These are phyloP conservation scores for Pseudomonodictys pantanalensis DNA, from an alignment of 495 filamentous ascomycete species.

Conservation along the genomic window DNA sequence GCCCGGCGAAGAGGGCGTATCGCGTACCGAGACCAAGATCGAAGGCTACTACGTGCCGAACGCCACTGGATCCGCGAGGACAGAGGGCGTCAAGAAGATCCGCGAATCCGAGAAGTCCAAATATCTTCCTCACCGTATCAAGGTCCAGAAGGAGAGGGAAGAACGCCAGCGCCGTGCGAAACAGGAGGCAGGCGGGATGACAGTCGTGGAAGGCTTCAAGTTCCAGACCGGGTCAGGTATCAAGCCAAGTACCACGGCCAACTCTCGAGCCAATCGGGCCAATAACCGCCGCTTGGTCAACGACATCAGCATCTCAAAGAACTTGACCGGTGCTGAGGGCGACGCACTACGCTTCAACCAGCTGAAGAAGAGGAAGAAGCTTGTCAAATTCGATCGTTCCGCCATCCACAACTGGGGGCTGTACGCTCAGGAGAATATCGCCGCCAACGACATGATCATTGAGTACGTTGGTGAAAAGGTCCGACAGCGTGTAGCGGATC, in stretches of 20 bases:
- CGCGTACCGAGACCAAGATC: conserved; percentile 58
- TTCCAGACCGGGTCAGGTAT: conserved; percentile 60
- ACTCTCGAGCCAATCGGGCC: conserved; percentile 84
- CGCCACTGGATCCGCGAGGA: conserved; percentile 76
- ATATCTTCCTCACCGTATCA: conserved; percentile 95
- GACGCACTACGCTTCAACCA: conserved; percentile 97
- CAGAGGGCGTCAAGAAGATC: conserved; percentile 90
- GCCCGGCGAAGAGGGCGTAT: conserved; percentile 50
- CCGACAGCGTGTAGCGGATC: conserved; percentile 90
- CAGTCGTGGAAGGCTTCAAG: conserved; percentile 65
- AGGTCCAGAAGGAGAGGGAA: conserved; percentile 83
- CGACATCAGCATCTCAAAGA: conserved; percentile 90
- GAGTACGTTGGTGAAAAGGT: conserved; percentile 99
- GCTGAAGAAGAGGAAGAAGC: conserved; percentile 98
- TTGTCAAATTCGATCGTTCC: conserved; percentile 93
- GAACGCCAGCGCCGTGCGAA: conserved; percentile 79
- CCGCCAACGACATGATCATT: conserved; percentile 99
- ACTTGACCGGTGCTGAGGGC: conserved; percentile 67
- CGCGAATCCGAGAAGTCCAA: conserved; percentile 95
- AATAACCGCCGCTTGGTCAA: conserved; percentile 92
- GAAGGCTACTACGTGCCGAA: conserved; percentile 92
- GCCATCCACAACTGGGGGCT: conserved; percentile 99
- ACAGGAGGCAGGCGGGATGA: conserved; percentile 56
- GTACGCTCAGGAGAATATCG: conserved; percentile 95
- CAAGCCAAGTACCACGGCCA: conserved; percentile 71